A percentile compares a stretch with the other conserved stretches of the same genome.
Evolutionary conservation across 495 filamentous ascomycete genomes (phyloP).

Genomic region (Aspergillus conjunctus): DNA sequence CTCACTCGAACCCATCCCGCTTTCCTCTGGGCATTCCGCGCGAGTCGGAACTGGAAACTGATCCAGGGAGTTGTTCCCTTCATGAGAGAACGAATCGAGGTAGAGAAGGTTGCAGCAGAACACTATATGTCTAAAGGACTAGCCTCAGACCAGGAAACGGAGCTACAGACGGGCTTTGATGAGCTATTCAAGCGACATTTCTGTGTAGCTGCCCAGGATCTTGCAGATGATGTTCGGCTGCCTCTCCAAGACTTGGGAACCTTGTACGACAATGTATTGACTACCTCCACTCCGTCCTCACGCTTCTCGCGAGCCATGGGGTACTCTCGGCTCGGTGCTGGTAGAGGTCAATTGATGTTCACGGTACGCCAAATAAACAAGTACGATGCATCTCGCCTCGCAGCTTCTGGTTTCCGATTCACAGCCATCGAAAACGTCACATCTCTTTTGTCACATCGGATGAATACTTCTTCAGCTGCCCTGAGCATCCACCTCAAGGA

Average conservation of each 20-base stretch:
- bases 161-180: conserved; percentile 63
- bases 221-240: conserved; percentile 66
- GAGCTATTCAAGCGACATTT: conserved; percentile 84
- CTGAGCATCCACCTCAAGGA: conserved; percentile 57
- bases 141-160: conserved; percentile 40
- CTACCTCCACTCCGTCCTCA: conserved; percentile 55
- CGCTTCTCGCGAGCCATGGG: conserved; percentile 42
- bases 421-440: conserved; percentile 69
- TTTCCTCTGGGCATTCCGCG: conserved; percentile 86
- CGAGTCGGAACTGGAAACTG: conserved; percentile 72
- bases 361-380: conserved; percentile 68
- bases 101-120: conserved; percentile 37
- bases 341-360: conserved; percentile 77
- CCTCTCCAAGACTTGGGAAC: conserved; percentile 66
- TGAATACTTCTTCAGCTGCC: conserved; percentile 64
- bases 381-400: conserved; percentile 61
- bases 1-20: conserved; percentile 77
- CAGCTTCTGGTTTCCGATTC: conserved; percentile 75
- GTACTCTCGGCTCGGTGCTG: conserved; percentile 41
- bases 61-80: conserved; percentile 67
- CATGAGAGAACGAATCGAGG: conserved; percentile 63
- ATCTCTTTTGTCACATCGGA: conserved; percentile 63
- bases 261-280: conserved; percentile 76
- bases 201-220: conserved; percentile 73
- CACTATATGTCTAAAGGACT: conserved; percentile 45